Evolutionary conservation across 2,329 filamentous ascomycete species (phyloP).

Genomic region (Lachnum nothofagi): DNA sequence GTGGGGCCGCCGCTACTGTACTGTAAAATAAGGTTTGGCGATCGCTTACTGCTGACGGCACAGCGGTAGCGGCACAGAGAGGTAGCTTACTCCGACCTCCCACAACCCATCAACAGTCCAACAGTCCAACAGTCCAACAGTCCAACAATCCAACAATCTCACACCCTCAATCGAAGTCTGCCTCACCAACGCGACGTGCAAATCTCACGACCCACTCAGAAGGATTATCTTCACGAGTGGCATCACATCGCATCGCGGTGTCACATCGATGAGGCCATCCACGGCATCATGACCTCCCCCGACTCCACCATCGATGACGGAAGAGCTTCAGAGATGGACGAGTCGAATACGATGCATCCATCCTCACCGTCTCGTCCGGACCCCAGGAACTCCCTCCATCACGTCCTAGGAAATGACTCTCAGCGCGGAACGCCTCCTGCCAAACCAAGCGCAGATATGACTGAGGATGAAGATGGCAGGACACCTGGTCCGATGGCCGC

Average conservation of each 20-base stretch:
- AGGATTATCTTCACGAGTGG: neutral
- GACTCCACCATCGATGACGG: conserved; percentile 27
- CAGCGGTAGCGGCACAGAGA: neutral
- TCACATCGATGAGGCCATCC: conserved; percentile 4
- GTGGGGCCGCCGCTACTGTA: too few relatives aligned
- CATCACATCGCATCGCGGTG: neutral
- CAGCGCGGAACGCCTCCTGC: conserved; percentile 20
- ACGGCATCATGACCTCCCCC: conserved; percentile 21
- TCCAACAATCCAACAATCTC: neutral
- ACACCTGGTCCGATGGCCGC: conserved; percentile 19
- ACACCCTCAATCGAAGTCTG: neutral
- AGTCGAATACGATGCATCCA: conserved; percentile 23
- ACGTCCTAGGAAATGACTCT: conserved; percentile 26
- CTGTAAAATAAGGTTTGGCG: neutral
- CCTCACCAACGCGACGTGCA: neutral
- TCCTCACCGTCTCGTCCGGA: conserved; percentile 29
- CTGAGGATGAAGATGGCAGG: conserved; percentile 31
- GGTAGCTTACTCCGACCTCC: neutral
- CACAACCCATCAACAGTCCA: neutral
- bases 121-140: neutral
- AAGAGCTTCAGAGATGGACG: conserved; percentile 29
- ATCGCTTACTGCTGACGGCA: neutral
- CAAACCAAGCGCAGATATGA: conserved; percentile 22
- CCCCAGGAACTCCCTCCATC: conserved; percentile 27
- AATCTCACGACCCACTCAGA: too few relatives aligned